A percentile compares a stretch with the other conserved stretches of the same genome.
These are phyloP conservation scores for Boletus insuetus DNA, from an alignment of 768 basidiomycete genomes.

Conservation along the genomic window DNA sequence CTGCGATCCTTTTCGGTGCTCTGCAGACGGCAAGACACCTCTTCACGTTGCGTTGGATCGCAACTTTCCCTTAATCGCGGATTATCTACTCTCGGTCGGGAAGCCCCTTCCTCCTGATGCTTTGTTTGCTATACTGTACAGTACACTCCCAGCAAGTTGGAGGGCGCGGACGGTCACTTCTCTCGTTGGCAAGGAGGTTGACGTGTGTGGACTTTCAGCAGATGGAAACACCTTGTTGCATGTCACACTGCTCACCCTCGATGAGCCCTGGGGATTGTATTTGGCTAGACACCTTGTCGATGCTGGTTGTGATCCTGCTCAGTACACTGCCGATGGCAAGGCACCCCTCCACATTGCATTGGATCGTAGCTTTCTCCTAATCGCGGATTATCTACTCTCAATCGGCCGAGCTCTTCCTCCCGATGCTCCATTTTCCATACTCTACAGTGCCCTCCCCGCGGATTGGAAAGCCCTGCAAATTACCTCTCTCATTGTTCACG, in stretches of 20 bases:
- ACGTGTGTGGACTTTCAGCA: neutral
- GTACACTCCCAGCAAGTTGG: neutral
- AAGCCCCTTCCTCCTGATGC: neutral
- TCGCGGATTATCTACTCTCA: slow-evolving; percentile 1
- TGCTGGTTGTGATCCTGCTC: slow-evolving; percentile 4
- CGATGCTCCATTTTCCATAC: neutral
- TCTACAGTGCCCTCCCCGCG: neutral
- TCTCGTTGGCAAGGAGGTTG: neutral
- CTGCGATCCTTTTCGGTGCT: neutral
- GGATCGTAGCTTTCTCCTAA: neutral
- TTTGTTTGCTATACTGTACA: neutral
- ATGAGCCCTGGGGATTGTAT: too few relatives aligned
- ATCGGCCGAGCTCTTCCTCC: neutral
- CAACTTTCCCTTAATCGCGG: neutral
- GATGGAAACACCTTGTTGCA: neutral
- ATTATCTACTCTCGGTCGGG: neutral
- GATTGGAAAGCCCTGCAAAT: neutral
- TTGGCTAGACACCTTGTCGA: neutral
- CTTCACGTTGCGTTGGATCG: neutral
- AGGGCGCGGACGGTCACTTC: neutral
- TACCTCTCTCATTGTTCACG: neutral
- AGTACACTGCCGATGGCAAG: neutral
- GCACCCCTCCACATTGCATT: slow-evolving; percentile 9
- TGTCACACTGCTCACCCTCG: too few relatives aligned
- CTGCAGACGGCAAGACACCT: neutral